Percentiles rank a stretch among this genome's conserved stretches.
Conservation (phyloP, 768 basidiomycete genomes). For the Termitomyces eurrhizus region DNA sequence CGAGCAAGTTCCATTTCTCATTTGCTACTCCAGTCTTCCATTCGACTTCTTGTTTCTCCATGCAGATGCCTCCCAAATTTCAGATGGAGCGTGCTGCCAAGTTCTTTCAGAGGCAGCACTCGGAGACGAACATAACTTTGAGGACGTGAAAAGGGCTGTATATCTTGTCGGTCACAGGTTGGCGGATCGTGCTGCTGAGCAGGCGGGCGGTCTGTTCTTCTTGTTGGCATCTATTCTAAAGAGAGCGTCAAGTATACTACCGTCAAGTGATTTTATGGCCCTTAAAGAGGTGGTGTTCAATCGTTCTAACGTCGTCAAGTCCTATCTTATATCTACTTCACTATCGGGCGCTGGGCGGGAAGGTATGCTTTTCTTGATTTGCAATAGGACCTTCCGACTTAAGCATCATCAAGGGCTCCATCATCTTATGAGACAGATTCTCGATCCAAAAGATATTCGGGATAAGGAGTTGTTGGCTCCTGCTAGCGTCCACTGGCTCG, state of each 20-base stretch:
- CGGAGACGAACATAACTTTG: slow-evolving; percentile 17
- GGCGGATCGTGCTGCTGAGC: slow-evolving; percentile 13
- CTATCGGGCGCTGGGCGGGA: slow-evolving; percentile 24
- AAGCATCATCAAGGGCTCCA: slow-evolving; percentile 33
- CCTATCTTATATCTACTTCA: slow-evolving; percentile 27
- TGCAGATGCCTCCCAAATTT: slow-evolving; percentile 21
- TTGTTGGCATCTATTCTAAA: slow-evolving; percentile 37
- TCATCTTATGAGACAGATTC: slow-evolving; percentile 32
- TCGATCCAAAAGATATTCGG: slow-evolving; percentile 29
- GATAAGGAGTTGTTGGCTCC: slow-evolving; percentile 39
- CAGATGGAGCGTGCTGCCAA: slow-evolving; percentile 24
- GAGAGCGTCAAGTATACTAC: slow-evolving; percentile 23
- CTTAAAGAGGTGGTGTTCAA: slow-evolving; percentile 41
- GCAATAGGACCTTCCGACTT: neutral
- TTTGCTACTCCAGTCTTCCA: slow-evolving; percentile 4
- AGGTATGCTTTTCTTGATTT: slow-evolving; percentile 24
- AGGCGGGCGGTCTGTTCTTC: slow-evolving; percentile 28
- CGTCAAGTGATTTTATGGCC: slow-evolving; percentile 22
- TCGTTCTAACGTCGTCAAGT: slow-evolving; percentile 27
- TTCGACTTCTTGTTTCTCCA: slow-evolving; percentile 48
- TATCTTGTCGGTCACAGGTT: slow-evolving; percentile 36
- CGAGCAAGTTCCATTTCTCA: neutral
- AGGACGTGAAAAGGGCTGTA: slow-evolving; percentile 32
- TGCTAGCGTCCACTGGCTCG: slow-evolving; percentile 42
- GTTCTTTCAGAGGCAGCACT: slow-evolving; percentile 34